Evolutionary conservation across 768 basidiomycete species (phyloP).

Genomic region (Russula emetica): DNA sequence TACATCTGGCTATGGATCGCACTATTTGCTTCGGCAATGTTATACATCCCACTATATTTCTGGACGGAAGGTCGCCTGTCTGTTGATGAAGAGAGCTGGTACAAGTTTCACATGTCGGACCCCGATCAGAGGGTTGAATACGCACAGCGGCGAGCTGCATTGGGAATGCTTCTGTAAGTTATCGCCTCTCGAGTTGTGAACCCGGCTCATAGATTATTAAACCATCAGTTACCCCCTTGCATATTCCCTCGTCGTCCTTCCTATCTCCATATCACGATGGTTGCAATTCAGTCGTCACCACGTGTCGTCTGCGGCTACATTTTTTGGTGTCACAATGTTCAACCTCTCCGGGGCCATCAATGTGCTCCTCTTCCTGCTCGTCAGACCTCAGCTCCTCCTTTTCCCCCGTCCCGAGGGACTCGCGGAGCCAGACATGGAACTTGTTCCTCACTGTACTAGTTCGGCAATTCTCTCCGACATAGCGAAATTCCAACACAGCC

Average conservation of each 20-base stretch:
- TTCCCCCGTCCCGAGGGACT: conserved; percentile 27
- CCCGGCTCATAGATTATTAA: background rate
- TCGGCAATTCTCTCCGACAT: background rate
- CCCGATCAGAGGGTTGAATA: conserved; percentile 12
- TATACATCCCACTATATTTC: conserved; percentile 39
- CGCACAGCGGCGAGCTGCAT: conserved; percentile 12
- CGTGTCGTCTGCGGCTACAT: conserved; percentile 34
- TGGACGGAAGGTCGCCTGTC: conserved; percentile 38
- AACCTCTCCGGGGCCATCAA: conserved; percentile 41
- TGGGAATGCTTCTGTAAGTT: conserved; percentile 33
- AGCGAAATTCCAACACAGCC: background rate
- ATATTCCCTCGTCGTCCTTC: conserved; percentile 40
- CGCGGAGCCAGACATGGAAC: background rate
- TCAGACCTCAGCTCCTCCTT: conserved; percentile 37
- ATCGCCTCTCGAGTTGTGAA: background rate
- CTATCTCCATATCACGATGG: conserved; percentile 42
- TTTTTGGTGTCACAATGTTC: conserved; percentile 36
- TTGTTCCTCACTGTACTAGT: background rate
- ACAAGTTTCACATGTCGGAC: conserved; percentile 32
- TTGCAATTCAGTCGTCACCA: conserved; percentile 30
- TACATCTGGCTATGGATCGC: conserved; percentile 47
- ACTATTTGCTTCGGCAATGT: conserved; percentile 34
- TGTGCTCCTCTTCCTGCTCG: conserved; percentile 39
- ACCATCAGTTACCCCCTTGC: conserved; percentile 35
- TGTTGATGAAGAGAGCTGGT: conserved; percentile 28